Conservation (phyloP, 2,329 filamentous ascomycete genomes). For the Colletotrichum destructivum region DNA sequence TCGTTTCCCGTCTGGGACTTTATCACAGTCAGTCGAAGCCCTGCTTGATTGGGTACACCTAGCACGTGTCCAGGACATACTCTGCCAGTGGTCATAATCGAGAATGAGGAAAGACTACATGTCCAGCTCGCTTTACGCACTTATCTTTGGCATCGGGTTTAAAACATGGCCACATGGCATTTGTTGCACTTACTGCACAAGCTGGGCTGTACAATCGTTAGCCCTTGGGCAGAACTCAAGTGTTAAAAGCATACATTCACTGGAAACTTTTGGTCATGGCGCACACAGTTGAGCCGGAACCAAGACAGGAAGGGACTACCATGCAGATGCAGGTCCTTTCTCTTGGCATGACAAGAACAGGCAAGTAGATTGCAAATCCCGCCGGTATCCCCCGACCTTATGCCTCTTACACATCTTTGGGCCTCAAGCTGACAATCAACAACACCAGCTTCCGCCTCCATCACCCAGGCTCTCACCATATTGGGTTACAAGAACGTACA, state of each 20-base stretch:
- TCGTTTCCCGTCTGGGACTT: neutral
- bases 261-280: neutral
- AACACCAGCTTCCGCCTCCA: conserved; percentile 48
- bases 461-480: conserved; percentile 50
- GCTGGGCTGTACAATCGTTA: neutral
- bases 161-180: neutral
- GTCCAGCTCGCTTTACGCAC: neutral
- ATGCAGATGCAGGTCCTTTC: neutral
- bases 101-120: neutral
- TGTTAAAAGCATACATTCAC: neutral
- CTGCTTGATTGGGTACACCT: neutral
- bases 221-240: neutral
- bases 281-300: neutral
- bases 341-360: conserved; percentile 52
- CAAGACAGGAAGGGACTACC: neutral
- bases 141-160: neutral
- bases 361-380: conserved; percentile 12
- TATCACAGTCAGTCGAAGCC: neutral
- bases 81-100: neutral
- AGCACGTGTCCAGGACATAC: neutral
- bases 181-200: neutral
- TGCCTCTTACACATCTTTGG: too few species aligned
- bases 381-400: too few species aligned
- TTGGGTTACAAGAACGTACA: conserved; percentile 53
- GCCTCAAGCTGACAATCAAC: neutral